A percentile compares a stretch with the other conserved stretches of the same genome.
phyloP scores from a whole-genome alignment of 306 rosid genomes.

The Ziziphus jujuba region DNA sequence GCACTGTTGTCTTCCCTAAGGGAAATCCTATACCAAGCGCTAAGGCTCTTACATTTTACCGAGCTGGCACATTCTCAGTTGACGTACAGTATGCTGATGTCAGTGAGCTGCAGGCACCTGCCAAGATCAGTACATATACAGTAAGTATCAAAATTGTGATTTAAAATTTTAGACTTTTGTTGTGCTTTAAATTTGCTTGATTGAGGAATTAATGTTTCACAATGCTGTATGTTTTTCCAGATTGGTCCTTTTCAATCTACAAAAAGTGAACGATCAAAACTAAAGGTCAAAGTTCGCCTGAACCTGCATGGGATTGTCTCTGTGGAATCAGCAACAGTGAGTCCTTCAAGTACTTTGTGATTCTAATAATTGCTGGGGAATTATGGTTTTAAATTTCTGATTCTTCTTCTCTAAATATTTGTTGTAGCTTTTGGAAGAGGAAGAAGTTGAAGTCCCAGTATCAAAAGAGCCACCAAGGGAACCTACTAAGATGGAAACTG shows the following conservation, averaged over 20 bases:
- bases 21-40: slow-evolving; percentile 78
- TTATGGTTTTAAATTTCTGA: neutral
- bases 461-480: slow-evolving; percentile 57
- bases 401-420: neutral
- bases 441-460: slow-evolving; percentile 74
- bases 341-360: slow-evolving; percentile 24
- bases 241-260: slow-evolving; percentile 82
- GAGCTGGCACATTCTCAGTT: slow-evolving; percentile 69
- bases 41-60: slow-evolving; percentile 71
- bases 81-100: slow-evolving; percentile 69
- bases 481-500: slow-evolving; percentile 70
- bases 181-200: neutral
- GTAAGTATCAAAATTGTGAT: slow-evolving; percentile 38
- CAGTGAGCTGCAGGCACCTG: slow-evolving; percentile 55
- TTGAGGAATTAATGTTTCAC: too few relatives aligned
- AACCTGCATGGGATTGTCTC: slow-evolving; percentile 80
- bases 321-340: slow-evolving; percentile 75
- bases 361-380: neutral
- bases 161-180: neutral
- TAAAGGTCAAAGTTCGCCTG: slow-evolving; percentile 77
- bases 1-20: slow-evolving; percentile 70
- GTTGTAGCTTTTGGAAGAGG: slow-evolving; percentile 83
- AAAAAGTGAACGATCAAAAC: slow-evolving; percentile 56
- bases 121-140: slow-evolving; percentile 75
- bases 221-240: slow-evolving; percentile 39